phyloP scores from a whole-genome alignment of 202 grass and related monocot species.

The Saccharum hybrid region DNA sequence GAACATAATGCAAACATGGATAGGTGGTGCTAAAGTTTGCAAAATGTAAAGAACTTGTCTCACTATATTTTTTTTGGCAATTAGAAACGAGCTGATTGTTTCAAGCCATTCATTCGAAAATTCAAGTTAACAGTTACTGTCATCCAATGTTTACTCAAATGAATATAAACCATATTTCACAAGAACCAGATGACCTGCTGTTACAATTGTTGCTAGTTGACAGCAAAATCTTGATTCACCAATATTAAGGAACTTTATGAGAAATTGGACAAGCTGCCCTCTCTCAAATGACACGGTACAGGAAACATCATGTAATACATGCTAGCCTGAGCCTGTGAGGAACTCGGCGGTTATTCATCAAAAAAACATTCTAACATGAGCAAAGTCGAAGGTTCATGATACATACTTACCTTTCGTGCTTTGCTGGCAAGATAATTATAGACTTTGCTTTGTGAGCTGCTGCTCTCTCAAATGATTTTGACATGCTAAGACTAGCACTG shows the following conservation, averaged over 20 bases:
- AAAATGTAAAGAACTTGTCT: slow-evolving; percentile 26
- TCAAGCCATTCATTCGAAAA: slow-evolving; percentile 34
- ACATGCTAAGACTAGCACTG: slow-evolving; percentile 91
- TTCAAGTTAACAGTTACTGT: background rate
- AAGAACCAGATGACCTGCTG: slow-evolving; percentile 22
- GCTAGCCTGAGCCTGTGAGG: background rate
- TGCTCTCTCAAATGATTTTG: slow-evolving; percentile 96
- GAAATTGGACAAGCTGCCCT: slow-evolving; percentile 5
- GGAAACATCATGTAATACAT: slow-evolving; percentile 15
- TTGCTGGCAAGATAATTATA: slow-evolving; percentile 80
- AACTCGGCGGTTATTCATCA: background rate
- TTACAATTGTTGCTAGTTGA: background rate
- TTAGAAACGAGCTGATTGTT: slow-evolving; percentile 11
- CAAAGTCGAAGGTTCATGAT: slow-evolving; percentile 33
- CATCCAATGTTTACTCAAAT: slow-evolving; percentile 20
- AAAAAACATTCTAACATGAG: slow-evolving; percentile 15
- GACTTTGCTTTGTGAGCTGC: slow-evolving; percentile 91
- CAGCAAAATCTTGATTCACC: slow-evolving; percentile 12
- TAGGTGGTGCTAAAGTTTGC: slow-evolving; percentile 6
- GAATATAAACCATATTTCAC: slow-evolving; percentile 12
- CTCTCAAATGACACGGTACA: slow-evolving; percentile 41
- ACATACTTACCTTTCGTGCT: slow-evolving; percentile 74
- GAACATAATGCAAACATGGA: slow-evolving; percentile 8
- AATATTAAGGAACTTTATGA: background rate
- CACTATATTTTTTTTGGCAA: background rate